phyloP scores from a whole-genome alignment of 176 grass and related monocot genomes.

The Aegilops tauschii region DNA sequence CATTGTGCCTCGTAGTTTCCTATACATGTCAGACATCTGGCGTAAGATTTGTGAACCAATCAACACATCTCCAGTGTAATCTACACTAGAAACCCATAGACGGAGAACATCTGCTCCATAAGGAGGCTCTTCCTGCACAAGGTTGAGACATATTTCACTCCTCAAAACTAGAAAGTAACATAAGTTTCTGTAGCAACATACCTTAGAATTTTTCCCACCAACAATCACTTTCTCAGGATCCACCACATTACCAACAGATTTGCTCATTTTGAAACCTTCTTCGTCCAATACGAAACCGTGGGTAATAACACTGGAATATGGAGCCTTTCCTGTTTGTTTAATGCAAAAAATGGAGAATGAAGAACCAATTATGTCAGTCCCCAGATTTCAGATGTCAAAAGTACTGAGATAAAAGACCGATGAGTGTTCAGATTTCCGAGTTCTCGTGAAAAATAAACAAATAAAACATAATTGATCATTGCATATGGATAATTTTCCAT shows the following conservation, averaged over 20 bases:
- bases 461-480: not conserved
- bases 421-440: not conserved
- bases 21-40: slow-evolving; percentile 97
- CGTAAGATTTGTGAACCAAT: slow-evolving; percentile 76
- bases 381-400: not conserved
- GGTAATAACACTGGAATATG: slow-evolving; percentile 88
- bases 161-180: slow-evolving; percentile 21
- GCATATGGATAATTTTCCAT: not conserved
- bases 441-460: slow-evolving; percentile 14
- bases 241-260: slow-evolving; percentile 91
- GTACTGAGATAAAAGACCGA: not conserved
- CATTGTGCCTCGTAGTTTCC: slow-evolving; percentile 93
- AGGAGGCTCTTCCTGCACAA: slow-evolving; percentile 72
- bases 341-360: slow-evolving; percentile 23
- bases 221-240: slow-evolving; percentile 82
- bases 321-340: slow-evolving; percentile 66
- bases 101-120: slow-evolving; percentile 97
- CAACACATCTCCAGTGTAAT: slow-evolving; percentile 83
- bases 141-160: slow-evolving; percentile 5
- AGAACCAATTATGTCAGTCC: not conserved
- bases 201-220: slow-evolving; percentile 85
- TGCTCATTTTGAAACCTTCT: slow-evolving; percentile 98
- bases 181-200: slow-evolving; percentile 31
- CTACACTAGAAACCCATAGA: slow-evolving; percentile 97
- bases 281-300: slow-evolving; percentile 94